Evolutionary conservation across 1,284 basidiomycete genomes (phyloP).

Genomic region (Cryptococcus maquisensis): DNA sequence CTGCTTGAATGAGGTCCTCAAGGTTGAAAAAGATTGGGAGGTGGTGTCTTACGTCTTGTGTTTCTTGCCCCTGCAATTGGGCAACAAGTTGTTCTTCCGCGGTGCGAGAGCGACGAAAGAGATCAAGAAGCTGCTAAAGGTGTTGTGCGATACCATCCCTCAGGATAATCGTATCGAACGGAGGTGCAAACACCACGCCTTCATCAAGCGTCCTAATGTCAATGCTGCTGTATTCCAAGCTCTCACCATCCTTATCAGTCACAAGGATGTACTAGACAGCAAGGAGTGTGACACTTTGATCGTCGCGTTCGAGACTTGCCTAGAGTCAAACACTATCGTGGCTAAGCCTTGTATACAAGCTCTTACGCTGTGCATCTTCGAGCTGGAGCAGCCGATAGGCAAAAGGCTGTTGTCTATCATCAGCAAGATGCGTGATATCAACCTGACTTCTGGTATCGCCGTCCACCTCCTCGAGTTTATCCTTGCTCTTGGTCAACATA

Average conservation of each 20-base stretch:
- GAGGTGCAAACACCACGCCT: slow-evolving; percentile 49
- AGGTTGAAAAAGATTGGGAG: slow-evolving; percentile 73
- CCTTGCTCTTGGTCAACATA: slow-evolving; percentile 76
- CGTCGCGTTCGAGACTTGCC: slow-evolving; percentile 75
- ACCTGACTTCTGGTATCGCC: slow-evolving; percentile 88
- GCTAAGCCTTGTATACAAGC: slow-evolving; percentile 92
- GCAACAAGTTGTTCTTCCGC: slow-evolving; percentile 96
- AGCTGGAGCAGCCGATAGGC: slow-evolving; percentile 78
- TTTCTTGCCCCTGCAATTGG: slow-evolving; percentile 83
- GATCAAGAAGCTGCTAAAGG: slow-evolving; percentile 62
- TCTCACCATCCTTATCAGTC: slow-evolving; percentile 83
- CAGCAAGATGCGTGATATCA: slow-evolving; percentile 86
- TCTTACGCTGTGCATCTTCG: slow-evolving; percentile 81
- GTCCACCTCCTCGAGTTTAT: slow-evolving; percentile 95
- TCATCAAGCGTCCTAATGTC: slow-evolving; percentile 70
- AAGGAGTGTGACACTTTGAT: slow-evolving; percentile 64
- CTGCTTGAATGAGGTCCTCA: slow-evolving; percentile 65
- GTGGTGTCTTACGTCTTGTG: slow-evolving; percentile 87
- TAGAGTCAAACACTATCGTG: slow-evolving; percentile 67
- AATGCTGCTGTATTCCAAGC: slow-evolving; percentile 85
- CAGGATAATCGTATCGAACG: slow-evolving; percentile 54
- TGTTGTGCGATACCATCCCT: slow-evolving; percentile 57
- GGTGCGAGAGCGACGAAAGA: slow-evolving; percentile 70
- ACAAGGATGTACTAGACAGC: slow-evolving; percentile 68
- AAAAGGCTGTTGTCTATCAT: slow-evolving; percentile 76